Evolutionary conservation across 805 yeast genomes (phyloP), one percentile per base, ranked within the genome.

Genomic region (Saturnispora quitensis): DNA sequence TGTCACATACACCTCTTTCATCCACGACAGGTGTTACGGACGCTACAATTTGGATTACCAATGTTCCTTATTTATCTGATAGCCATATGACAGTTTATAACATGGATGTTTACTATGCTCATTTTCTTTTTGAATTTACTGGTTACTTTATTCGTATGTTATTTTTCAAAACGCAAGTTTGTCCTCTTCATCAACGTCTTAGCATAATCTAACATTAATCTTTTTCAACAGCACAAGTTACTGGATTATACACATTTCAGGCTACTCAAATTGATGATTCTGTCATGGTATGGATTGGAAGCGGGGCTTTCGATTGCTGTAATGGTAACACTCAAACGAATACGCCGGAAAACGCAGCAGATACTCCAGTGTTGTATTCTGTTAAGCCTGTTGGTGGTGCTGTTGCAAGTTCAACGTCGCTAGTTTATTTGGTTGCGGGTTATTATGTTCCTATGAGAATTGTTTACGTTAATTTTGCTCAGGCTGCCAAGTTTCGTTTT

Each of bases 221-320:
- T 9, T 15, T 35, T 35, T 15, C 3, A 15, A n/a, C 40, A 31
- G 34, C 73, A 8, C 47, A 55, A 8, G 54, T 48, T n/a, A 54
- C 65, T 22, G 73, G 73, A 50, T 49, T 57, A 9, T 69, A 64
- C 44, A 50, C 56, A 0, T 57, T 69, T 40, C 31, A 45, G 9
- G 50, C 66, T 15, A 31, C 40, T 10, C 35, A 45, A 12, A 60
- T 61, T 24, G 73, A 68, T 59, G 72, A 69, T 53, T 55, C 60
- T 22, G 66, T 58, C 22, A 62, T 62, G 56, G 67, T 70, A 40
- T 60, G 58, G 45, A 53, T 65, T 46, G 69, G 69, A 45, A 63
- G 63, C 5, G 61, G 57, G 48, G 66, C 66, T 17, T 62, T 70
- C 24, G 62, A 61, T 28, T 73, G 77, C 57, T 65, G 72, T 58